Base-by-base conservation (phyloP, 768 basidiomycete species). In the Crepidotus variabilis region DNA sequence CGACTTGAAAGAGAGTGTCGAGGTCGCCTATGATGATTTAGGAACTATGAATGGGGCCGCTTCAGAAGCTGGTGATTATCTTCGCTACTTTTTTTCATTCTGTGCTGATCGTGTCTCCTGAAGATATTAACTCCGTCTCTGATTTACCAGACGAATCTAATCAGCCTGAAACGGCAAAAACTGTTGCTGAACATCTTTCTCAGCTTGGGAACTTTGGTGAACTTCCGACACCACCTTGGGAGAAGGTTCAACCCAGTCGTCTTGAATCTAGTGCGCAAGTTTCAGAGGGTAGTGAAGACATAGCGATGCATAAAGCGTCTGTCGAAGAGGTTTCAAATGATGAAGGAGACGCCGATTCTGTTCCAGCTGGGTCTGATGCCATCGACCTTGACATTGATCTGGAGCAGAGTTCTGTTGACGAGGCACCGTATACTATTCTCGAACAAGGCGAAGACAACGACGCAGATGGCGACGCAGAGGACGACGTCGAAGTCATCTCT, bases 401-500 rank as follows among this genome's bases (percentile, higher is more conserved):
- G 28, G 28, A 28, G 8, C 4, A 28, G 3, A 8, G 28, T 28
- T 28, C 28, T 28, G 28, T 28, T 28, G 28, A 28, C 4, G 28
- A 28, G 28, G 4, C 28, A 4, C 4, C 8, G 39, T 20, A 16
- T 43, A 14, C 39, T 43, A 5, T 14, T 14, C 39, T 14, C 39
- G 14, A 43, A 16, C 39, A 43, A 14, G 39, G 18, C 18, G 39
- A 43, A 4, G 58, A 61, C 21, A 57, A 61, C n/a, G 61, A 64
- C 22, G 57, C 54, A 1, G 60, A 62, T 16, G 61, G 47, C 24
- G 63, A 60, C 10, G 52, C 45, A 13, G 63, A 67, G 47, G 36
- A 58, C 24, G 62, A 61, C 18, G 58, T 63, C n/a, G 57, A 64
- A 34, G 54, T 63, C 34, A 33, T 62, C 24, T 58, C 57, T 24